Evolutionary conservation across 345 rosid species (phyloP).

Genomic region (Fremontodendron californicum): DNA sequence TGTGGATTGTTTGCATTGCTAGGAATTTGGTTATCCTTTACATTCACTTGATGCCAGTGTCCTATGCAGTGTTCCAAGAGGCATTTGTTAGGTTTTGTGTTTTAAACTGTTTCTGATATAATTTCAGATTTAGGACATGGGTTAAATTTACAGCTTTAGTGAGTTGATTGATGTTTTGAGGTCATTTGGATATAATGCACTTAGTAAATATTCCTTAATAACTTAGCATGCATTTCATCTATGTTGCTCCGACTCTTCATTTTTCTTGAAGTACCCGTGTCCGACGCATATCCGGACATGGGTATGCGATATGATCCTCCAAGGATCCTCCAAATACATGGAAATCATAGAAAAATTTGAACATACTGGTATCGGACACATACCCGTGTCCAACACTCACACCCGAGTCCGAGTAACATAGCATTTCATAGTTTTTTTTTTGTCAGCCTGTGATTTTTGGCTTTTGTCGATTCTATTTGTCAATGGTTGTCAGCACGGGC

Average conservation of each 20-base stretch:
- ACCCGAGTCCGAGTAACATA: too few relatives aligned
- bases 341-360: too few relatives aligned
- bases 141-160: neutral
- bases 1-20: neutral
- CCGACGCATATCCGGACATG: too few relatives aligned
- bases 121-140: neutral
- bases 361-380: too few relatives aligned
- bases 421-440: neutral
- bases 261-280: too few relatives aligned
- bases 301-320: too few relatives aligned
- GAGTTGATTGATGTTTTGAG: neutral
- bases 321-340: too few relatives aligned
- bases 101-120: neutral
- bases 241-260: too few relatives aligned
- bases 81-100: neutral
- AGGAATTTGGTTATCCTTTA: neutral
- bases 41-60: too few relatives aligned
- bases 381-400: too few relatives aligned
- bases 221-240: neutral
- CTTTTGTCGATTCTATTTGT: neutral
- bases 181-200: neutral
- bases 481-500: neutral
- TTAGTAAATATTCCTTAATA: neutral
- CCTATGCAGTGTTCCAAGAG: neutral
- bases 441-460: neutral